A percentile compares a stretch with the other conserved stretches of the same genome.
phyloP scores from a whole-genome alignment of 192 early-diverging fungal species.

The Coemansia interrupta region DNA sequence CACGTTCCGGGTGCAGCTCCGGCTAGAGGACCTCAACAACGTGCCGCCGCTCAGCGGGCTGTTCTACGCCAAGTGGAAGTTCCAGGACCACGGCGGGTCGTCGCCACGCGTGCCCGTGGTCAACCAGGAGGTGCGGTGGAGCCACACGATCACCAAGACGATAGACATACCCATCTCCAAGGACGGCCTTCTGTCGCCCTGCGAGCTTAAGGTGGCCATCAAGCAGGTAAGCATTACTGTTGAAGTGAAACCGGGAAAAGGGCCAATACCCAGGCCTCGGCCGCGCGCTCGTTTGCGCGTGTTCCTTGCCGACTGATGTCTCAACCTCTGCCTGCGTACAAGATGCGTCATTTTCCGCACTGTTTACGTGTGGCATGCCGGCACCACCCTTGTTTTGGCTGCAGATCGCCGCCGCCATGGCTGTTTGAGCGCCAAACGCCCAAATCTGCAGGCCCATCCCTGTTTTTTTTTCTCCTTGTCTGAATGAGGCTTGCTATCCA shows the following conservation, averaged over 20 bases:
- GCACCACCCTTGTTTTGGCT: too few species aligned
- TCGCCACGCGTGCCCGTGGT: constrained; percentile 40
- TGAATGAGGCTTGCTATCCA: not conserved
- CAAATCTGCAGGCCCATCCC: not conserved
- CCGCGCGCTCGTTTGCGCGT: not conserved
- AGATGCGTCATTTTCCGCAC: too few species aligned
- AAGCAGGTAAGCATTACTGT: constrained; percentile 56
- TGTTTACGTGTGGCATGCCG: too few species aligned
- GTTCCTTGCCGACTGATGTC: not conserved
- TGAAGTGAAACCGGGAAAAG: not conserved
- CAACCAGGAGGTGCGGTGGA: constrained; percentile 63
- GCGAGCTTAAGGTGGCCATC: constrained; percentile 68
- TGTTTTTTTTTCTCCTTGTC: not conserved
- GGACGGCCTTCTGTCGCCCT: constrained; percentile 70
- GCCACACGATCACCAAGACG: constrained; percentile 53
- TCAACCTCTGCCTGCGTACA: not conserved
- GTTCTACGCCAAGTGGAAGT: constrained; percentile 78
- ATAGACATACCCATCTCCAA: constrained; percentile 65
- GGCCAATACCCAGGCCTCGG: not conserved
- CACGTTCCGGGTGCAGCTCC: constrained; percentile 58
- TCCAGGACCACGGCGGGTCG: constrained; percentile 42
- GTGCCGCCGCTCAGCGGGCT: constrained; percentile 76
- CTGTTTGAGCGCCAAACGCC: too few species aligned
- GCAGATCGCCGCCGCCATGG: too few species aligned
- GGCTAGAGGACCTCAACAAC: constrained; percentile 75